Conservation (phyloP, 441 rosid species). For the Populus hybrid region DNA sequence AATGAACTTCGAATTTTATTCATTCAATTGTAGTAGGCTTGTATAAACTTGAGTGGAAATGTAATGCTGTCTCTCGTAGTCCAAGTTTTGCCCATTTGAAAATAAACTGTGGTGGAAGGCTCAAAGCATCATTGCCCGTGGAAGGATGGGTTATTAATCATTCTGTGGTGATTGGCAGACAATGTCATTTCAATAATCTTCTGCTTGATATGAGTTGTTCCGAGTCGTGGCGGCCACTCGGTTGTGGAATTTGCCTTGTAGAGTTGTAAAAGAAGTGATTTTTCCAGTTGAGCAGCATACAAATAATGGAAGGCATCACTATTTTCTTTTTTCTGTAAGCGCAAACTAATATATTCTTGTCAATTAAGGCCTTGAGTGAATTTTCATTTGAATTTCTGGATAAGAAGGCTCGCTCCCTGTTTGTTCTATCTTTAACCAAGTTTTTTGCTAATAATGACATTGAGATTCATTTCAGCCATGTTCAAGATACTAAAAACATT, state of each 20-base stretch:
- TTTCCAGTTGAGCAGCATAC: not conserved
- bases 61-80: conserved; percentile 11
- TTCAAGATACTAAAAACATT: not conserved
- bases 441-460: not conserved
- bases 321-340: not conserved
- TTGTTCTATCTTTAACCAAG: not conserved
- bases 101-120: conserved; percentile 9
- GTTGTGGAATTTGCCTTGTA: not conserved
- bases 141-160: not conserved
- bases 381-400: not conserved
- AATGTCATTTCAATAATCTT: not conserved
- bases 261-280: not conserved
- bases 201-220: not conserved
- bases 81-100: conserved; percentile 16
- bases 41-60: conserved; percentile 24
- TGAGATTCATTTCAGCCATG: not conserved
- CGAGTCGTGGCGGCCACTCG: not conserved
- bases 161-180: not conserved
- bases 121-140: not conserved
- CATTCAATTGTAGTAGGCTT: conserved; percentile 19
- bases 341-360: not conserved
- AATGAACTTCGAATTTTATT: conserved; percentile 18
- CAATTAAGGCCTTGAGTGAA: conserved; percentile 4
- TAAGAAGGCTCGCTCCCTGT: not conserved
- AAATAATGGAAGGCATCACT: not conserved